phyloP scores from a whole-genome alignment of 2,329 filamentous ascomycete species.

The Botrytis aclada region DNA sequence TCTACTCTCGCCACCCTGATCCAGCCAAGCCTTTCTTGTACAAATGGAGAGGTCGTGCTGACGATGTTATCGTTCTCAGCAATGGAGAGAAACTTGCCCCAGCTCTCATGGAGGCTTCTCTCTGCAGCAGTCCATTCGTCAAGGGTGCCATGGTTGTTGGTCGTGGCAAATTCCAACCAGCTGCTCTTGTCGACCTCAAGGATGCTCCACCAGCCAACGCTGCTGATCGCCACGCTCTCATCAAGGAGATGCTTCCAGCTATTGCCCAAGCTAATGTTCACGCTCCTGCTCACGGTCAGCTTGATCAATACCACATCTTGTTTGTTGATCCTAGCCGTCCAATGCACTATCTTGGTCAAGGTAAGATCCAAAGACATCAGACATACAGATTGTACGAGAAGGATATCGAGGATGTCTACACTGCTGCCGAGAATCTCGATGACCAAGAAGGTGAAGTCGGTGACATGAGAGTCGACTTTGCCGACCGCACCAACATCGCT shows the following conservation, averaged over 20 bases:
- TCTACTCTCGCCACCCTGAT: slow-evolving; percentile 24
- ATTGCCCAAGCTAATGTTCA: slow-evolving; percentile 36
- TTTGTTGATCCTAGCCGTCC: slow-evolving; percentile 38
- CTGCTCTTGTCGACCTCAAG: slow-evolving; percentile 23
- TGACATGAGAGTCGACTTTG: slow-evolving; percentile 19
- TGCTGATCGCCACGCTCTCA: slow-evolving; percentile 17
- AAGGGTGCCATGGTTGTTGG: slow-evolving; percentile 40
- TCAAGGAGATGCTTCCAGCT: slow-evolving; percentile 36
- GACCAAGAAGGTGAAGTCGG: slow-evolving; percentile 9
- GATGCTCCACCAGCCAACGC: slow-evolving; percentile 6
- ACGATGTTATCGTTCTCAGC: slow-evolving; percentile 27
- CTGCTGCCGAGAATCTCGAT: slow-evolving; percentile 23
- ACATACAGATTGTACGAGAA: slow-evolving; percentile 35
- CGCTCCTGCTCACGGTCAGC: slow-evolving; percentile 35
- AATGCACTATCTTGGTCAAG: slow-evolving; percentile 39
- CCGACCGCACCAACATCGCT: slow-evolving; percentile 14
- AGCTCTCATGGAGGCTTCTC: slow-evolving; percentile 40
- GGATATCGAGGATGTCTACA: slow-evolving; percentile 39
- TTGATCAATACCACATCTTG: slow-evolving; percentile 35
- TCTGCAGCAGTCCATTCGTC: slow-evolving; percentile 40
- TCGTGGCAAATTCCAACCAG: slow-evolving; percentile 26
- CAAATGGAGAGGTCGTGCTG: slow-evolving; percentile 22
- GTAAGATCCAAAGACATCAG: slow-evolving; percentile 39
- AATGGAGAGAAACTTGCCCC: slow-evolving; percentile 48
- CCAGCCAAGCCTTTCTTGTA: slow-evolving; percentile 23